phyloP scores from a whole-genome alignment of 148 eudicot species.

The Tetragonia tetragonoides region DNA sequence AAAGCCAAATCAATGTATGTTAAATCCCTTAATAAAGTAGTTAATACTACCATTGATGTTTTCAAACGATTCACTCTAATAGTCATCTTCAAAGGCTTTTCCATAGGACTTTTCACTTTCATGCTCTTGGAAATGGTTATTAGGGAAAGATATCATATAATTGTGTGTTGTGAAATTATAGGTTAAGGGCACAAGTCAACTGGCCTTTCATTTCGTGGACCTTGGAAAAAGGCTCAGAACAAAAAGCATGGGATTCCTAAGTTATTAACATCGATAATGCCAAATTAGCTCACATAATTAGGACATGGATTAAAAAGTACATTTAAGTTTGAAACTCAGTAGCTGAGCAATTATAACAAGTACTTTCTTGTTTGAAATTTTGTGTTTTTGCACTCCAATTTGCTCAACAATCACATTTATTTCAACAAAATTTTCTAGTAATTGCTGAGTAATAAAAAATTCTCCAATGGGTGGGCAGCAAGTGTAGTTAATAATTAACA shows the following conservation, averaged over 20 bases:
- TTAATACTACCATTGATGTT: too few species aligned
- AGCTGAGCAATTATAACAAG: slow-evolving; percentile 18
- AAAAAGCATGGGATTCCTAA: slow-evolving; percentile 47
- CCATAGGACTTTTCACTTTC: background rate
- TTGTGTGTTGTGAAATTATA: slow-evolving; percentile 7
- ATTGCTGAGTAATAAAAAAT: slow-evolving; percentile 22
- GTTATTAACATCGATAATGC: slow-evolving; percentile 37
- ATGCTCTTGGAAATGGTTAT: background rate
- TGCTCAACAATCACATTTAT: slow-evolving; percentile 34
- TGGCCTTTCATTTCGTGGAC: slow-evolving; percentile 36
- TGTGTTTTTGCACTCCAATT: slow-evolving; percentile 26
- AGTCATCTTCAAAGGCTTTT: too few species aligned
- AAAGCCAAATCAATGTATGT: too few species aligned
- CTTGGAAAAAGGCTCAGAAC: slow-evolving; percentile 27
- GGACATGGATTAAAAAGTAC: slow-evolving; percentile 23
- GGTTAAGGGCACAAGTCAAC: slow-evolving; percentile 37
- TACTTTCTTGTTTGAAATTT: slow-evolving; percentile 26
- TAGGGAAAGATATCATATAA: background rate
- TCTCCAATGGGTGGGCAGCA: slow-evolving; percentile 29
- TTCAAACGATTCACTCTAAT: too few species aligned
- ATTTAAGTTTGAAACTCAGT: slow-evolving; percentile 29
- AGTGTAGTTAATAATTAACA: slow-evolving; percentile 6
- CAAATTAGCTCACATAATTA: slow-evolving; percentile 26
- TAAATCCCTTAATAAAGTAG: too few species aligned
- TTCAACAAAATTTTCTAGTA: slow-evolving; percentile 34